Evolutionary conservation across 176 grass and related monocot species (phyloP).

Genomic region (Saccharum spontaneum): DNA sequence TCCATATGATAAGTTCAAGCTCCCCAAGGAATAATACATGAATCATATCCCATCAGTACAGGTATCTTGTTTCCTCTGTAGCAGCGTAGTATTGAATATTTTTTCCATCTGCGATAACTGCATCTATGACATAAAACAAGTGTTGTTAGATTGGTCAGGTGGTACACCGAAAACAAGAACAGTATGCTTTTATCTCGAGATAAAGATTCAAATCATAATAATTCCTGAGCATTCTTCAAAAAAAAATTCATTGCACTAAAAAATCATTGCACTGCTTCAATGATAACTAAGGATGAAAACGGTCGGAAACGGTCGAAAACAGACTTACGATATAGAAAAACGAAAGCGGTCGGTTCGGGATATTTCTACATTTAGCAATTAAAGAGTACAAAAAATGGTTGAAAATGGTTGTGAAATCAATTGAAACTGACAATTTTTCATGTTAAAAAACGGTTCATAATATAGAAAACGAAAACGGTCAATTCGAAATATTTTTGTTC

Average conservation of each 20-base stretch:
- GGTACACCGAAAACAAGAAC: neutral
- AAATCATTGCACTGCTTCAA: neutral
- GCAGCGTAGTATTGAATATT: neutral
- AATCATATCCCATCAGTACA: neutral
- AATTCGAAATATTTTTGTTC: too few relatives aligned
- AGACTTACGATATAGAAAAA: too few relatives aligned
- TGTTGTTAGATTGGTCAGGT: constrained; percentile 18
- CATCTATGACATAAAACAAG: neutral
- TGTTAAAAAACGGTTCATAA: too few relatives aligned
- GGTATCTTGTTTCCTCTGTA: neutral
- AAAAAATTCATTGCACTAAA: neutral
- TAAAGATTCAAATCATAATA: neutral
- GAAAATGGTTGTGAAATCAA: too few relatives aligned
- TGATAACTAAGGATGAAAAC: too few relatives aligned
- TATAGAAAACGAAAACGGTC: too few relatives aligned
- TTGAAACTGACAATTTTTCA: too few relatives aligned
- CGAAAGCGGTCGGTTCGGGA: too few relatives aligned
- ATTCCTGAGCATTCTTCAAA: neutral
- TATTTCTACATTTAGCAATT: too few relatives aligned
- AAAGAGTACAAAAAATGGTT: too few relatives aligned
- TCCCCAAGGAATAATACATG: constrained; percentile 12
- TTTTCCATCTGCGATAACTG: constrained; percentile 30
- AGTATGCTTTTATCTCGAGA: neutral
- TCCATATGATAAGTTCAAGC: constrained; percentile 18
- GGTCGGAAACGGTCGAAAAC: too few relatives aligned